phyloP scores from a whole-genome alignment of 129 eudicot species.

The Flaveria linearis region DNA sequence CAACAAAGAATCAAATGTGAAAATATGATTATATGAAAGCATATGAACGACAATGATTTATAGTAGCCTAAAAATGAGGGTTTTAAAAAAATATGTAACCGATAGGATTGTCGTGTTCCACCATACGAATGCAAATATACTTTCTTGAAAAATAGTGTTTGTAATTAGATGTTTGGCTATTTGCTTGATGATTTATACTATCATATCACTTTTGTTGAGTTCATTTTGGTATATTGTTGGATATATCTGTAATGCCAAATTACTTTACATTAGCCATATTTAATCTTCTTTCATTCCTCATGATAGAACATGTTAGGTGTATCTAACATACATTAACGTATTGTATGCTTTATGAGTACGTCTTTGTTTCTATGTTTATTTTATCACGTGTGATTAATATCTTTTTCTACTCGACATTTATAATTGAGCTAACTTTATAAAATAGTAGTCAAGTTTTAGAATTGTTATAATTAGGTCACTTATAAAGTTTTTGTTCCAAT shows the following conservation, averaged over 20 bases:
- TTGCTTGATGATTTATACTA: background rate
- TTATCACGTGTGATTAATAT: background rate
- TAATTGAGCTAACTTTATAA: too few relatives aligned
- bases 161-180: background rate
- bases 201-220: background rate
- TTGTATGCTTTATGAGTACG: background rate
- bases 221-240: background rate
- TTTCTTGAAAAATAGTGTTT: background rate
- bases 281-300: background rate
- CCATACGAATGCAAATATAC: background rate
- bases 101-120: background rate
- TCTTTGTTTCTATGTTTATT: background rate
- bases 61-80: background rate
- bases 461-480: too few relatives aligned
- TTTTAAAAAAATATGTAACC: background rate
- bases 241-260: background rate
- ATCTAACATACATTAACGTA: background rate
- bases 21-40: too few relatives aligned
- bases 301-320: background rate
- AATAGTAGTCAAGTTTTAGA: too few relatives aligned
- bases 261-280: background rate
- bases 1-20: too few relatives aligned
- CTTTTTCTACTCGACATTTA: too few relatives aligned
- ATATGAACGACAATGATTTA: too few relatives aligned
- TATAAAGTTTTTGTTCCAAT: too few relatives aligned